Percentiles rank a stretch among this genome's conserved stretches.
phyloP scores from a whole-genome alignment of 2,329 filamentous ascomycete genomes.

The Ophiostoma piceae region DNA sequence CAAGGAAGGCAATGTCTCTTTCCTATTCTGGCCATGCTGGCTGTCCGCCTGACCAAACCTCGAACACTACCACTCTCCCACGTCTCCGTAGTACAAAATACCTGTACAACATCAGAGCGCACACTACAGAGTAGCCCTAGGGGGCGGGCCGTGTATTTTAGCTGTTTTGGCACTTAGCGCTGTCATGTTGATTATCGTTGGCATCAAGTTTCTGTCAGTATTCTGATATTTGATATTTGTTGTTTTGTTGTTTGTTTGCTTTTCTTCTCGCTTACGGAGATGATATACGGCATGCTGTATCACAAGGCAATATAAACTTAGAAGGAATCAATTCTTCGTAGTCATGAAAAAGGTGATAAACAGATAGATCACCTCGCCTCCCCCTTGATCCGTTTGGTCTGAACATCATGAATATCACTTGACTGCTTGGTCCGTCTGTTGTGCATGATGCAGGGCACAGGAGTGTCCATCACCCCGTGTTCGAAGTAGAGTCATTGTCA shows the following conservation, averaged over 20 bases:
- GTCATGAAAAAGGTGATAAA: no score
- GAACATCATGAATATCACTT: neutral
- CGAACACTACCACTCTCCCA: conserved; percentile 2
- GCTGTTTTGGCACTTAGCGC: no score
- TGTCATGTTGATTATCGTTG: neutral
- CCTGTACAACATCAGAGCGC: neutral
- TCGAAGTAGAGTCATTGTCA: neutral
- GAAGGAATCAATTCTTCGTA: no score
- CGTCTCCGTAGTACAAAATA: neutral
- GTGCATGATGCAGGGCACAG: neutral
- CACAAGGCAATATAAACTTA: neutral
- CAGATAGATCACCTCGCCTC: neutral
- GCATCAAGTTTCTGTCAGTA: neutral
- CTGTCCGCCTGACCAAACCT: conserved; percentile 13
- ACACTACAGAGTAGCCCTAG: neutral
- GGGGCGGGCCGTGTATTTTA: neutral
- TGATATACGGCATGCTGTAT: neutral
- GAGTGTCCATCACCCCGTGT: neutral
- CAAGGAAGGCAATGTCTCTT: neutral
- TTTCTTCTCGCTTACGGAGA: neutral
- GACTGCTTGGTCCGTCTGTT: neutral
- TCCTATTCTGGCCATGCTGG: conserved; percentile 7
- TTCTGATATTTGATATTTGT: no score
- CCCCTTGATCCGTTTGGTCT: neutral
- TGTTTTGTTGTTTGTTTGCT: neutral